These are phyloP conservation scores for Acacia crassicarpa DNA, from an alignment of 306 rosid genomes.

Conservation along the genomic window DNA sequence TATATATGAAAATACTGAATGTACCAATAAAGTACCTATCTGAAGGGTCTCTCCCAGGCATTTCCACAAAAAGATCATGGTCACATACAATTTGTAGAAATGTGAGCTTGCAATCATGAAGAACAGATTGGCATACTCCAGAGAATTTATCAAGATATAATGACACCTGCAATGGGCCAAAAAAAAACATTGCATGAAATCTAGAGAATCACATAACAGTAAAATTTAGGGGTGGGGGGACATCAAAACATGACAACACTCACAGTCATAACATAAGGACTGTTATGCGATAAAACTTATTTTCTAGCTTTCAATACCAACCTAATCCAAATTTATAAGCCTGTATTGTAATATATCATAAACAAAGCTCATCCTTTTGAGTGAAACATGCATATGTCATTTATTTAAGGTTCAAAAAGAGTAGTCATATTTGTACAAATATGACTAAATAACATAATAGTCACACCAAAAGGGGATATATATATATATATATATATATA, in stretches of 20 bases:
- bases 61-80: slow-evolving; percentile 97
- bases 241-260: background rate
- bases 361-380: background rate
- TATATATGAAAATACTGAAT: background rate
- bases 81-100: slow-evolving; percentile 90
- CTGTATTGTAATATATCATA: background rate
- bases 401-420: background rate
- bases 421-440: slow-evolving; percentile 6
- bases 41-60: slow-evolving; percentile 99
- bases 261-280: background rate
- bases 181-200: slow-evolving; percentile 17
- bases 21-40: slow-evolving; percentile 63
- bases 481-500: no score
- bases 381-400: slow-evolving; percentile 10
- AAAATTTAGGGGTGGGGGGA: background rate
- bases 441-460: background rate
- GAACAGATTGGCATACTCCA: slow-evolving; percentile 90
- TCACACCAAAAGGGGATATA: slow-evolving; percentile 5
- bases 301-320: background rate
- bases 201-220: background rate
- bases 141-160: slow-evolving; percentile 95
- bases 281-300: background rate
- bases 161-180: slow-evolving; percentile 68
- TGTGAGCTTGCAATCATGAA: slow-evolving; percentile 96
- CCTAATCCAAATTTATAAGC: background rate